Evolutionary conservation across 805 yeast genomes (phyloP), one percentile per base, ranked within the genome.

Genomic region (Sugiyamaella valdiviana): DNA sequence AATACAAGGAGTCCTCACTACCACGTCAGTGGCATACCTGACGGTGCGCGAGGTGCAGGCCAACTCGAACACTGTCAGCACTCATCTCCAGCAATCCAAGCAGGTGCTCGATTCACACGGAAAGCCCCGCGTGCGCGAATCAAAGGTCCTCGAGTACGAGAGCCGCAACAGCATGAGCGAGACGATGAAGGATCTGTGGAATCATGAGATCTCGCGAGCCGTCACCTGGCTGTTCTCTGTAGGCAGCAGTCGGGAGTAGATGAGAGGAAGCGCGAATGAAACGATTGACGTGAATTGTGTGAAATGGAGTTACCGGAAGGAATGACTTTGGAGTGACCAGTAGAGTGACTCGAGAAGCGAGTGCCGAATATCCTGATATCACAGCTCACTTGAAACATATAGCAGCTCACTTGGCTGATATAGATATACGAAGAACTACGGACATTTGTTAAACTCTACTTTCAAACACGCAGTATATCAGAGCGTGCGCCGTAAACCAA

Each of bases 111-210:
- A 78, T 42, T 71, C 78, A 55, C 68, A 79, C 53, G 76, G 81
- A 40, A 72, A 77, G 45, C 65, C 75, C 12, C 53, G 51, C 44
- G 70, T 77, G 26, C 67, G 70, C 29, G 77, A 76, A 53, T 65
- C 75, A 22, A 67, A 73, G 46, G 74, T 74, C 24, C 61, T 70
- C 41, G 60, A 69, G 17, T 78, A 78, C 50, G 64, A 70, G 49
- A 67, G 73, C 23, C 73, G 85, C 24, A 65, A 70, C 9, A 62
- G 67, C 20, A 52, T 79, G 26, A 59, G 59, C 7, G 89, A 86
- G 63, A 82, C 89, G 0, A 70, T 77, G 51, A 83, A 81, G 55
- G 95, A 85, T 59, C 72, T 85, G 38, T 85, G 95, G 95, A 82
- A 85, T 60, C 80, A 77, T 40, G 90, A 84, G 61, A 75, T 85